A percentile compares a stretch with the other conserved stretches of the same genome.
These are phyloP conservation scores for Trematosphaeria pertusa DNA, from an alignment of 2,329 filamentous ascomycete species.

Conservation along the genomic window DNA sequence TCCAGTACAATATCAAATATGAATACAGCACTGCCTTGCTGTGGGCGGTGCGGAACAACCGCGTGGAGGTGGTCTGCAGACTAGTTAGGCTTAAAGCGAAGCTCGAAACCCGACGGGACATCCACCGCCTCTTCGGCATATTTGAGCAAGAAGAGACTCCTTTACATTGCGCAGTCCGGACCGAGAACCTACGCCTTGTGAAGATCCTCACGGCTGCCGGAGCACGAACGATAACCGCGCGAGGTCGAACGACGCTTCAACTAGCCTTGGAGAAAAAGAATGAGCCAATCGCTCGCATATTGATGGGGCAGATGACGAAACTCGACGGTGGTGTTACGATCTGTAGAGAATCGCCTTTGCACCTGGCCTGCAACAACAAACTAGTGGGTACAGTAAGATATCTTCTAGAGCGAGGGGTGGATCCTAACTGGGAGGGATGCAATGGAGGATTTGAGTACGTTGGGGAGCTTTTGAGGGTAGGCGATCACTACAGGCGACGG, in stretches of 20 bases:
- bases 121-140: too few species aligned
- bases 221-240: too few species aligned
- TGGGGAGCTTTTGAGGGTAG: neutral
- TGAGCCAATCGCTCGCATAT: neutral
- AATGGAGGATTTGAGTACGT: neutral
- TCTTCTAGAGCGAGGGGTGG: constrained; percentile 1
- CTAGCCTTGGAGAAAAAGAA: neutral
- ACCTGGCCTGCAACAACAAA: neutral
- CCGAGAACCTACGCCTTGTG: neutral
- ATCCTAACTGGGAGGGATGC: too few species aligned
- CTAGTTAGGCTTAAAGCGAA: neutral
- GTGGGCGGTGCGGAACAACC: neutral
- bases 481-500: neutral
- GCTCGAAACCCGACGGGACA: too few species aligned
- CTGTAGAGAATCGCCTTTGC: neutral
- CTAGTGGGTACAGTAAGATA: neutral
- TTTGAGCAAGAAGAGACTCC: neutral
- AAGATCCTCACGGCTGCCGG: neutral
- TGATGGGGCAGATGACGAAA: neutral
- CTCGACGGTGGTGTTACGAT: neutral
- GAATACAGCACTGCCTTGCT: neutral
- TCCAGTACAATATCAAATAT: neutral
- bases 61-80: neutral
- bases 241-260: too few species aligned
- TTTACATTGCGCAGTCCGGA: neutral